Percentiles rank a stretch among this genome's conserved stretches.
Evolutionary conservation across 2,329 filamentous ascomycete species (phyloP).

Genomic region (Aspergillus versicolor): DNA sequence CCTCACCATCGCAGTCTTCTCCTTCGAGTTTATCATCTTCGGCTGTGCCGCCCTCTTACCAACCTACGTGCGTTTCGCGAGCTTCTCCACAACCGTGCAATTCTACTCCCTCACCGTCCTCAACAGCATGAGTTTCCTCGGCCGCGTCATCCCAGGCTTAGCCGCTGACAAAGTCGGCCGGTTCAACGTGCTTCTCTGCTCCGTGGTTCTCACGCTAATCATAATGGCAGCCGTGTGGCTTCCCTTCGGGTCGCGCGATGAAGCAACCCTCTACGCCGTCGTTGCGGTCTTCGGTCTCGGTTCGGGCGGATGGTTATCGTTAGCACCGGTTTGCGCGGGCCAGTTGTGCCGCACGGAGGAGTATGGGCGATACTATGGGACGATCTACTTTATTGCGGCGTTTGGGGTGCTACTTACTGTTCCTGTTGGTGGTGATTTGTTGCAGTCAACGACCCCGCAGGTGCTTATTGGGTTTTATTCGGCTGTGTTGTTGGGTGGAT

Average conservation of each 20-base stretch:
- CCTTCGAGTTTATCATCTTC: slow-evolving; percentile 52
- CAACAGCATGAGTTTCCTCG: slow-evolving; percentile 46
- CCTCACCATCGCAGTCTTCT: slow-evolving; percentile 44
- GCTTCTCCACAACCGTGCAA: slow-evolving; percentile 39
- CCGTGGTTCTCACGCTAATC: slow-evolving; percentile 38
- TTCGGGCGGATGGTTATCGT: background rate
- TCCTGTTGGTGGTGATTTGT: background rate
- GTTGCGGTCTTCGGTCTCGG: slow-evolving; percentile 31
- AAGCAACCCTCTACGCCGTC: slow-evolving; percentile 45
- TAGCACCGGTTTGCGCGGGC: background rate
- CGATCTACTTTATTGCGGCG: background rate
- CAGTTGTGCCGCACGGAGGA: background rate
- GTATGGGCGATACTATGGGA: background rate
- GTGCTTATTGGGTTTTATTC: slow-evolving; percentile 49
- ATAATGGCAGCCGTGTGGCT: slow-evolving; percentile 47
- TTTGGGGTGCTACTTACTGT: background rate
- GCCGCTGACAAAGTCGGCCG: slow-evolving; percentile 45
- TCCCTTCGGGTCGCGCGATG: slow-evolving; percentile 43
- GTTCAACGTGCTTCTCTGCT: slow-evolving; percentile 46
- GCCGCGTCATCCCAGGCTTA: slow-evolving; percentile 46
- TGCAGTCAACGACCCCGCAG: background rate
- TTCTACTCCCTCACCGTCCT: slow-evolving; percentile 48
- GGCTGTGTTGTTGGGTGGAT: slow-evolving; percentile 40
- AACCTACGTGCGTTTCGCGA: slow-evolving; percentile 43
- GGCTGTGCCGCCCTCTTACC: slow-evolving; percentile 49